Evolutionary conservation across 176 grass and related monocot genomes (phyloP), one percentile per base, ranked within the genome.

Genomic region (Musa schizocarpa): DNA sequence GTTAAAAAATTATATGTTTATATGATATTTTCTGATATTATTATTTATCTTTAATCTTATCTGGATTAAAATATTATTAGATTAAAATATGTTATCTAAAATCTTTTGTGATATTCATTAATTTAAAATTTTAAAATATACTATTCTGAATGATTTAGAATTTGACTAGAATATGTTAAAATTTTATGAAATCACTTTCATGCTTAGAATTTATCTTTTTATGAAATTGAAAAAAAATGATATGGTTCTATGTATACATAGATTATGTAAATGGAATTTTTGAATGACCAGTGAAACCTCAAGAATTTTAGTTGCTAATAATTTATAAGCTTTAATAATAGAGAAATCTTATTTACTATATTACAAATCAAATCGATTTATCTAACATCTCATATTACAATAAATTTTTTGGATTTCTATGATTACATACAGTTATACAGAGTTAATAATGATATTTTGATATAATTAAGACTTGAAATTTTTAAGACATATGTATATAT

Each of bases 171-270:
- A n/a, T n/a, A n/a, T n/a, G n/a, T n/a, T n/a, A n/a, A n/a, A n/a
- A n/a, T n/a, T n/a, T n/a, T n/a, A n/a, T n/a, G n/a, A 91, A 80
- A 64, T 97, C 50, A 19, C 43, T 7, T 56, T 74, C 14, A 29
- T 27, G 3, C 0, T 17, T 26, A 61, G 23, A 25, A 13, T 74
- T 57, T 27, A 25, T 56, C 13, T 56, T 16, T 55, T 55, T 13
- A 3, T 4, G 1, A 54, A 55, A 13, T 9, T 20, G 9, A 53
- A 22, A 21, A 2, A 52, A 52, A 19, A 16, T 29, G 3, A 29
- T 67, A 1, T 29, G 10, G 13, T 67, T 19, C 25, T 70, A 9
- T 19, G 34, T 34, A 50, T 17, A 50, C 26, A 70, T 50, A 70
- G 29, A n/a, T n/a, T 4, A n/a, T 70, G 43, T 70, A 9, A 34